These are phyloP conservation scores for Ceratobasidium sp. DNA, from an alignment of 1,284 basidiomycete species.

Conservation along the genomic window DNA sequence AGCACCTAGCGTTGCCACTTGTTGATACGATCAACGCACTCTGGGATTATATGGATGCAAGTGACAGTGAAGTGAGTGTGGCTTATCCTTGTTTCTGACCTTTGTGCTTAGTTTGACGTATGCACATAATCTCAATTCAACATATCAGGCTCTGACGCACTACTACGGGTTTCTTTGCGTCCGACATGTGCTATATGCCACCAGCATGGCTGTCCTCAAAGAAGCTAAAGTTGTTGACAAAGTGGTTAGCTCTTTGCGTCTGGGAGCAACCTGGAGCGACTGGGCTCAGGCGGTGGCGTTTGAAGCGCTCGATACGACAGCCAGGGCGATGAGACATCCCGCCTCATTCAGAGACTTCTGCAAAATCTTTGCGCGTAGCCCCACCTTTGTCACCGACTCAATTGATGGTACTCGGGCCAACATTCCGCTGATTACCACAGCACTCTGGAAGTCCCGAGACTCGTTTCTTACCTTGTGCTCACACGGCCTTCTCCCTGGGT, in stretches of 20 bases:
- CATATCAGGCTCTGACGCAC: neutral
- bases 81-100: too few species aligned
- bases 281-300: neutral
- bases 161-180: constrained; percentile 5
- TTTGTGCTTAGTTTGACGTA: too few species aligned
- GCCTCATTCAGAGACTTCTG: neutral
- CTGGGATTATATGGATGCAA: neutral
- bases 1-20: neutral
- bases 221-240: neutral
- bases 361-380: neutral
- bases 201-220: neutral
- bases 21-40: neutral
- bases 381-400: too few species aligned
- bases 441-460: neutral
- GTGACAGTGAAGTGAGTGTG: neutral
- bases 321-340: too few species aligned
- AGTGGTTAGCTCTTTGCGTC: neutral
- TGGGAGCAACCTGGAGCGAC: neutral
- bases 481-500: neutral
- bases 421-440: too few species aligned
- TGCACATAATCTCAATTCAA: neutral
- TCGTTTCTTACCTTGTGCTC: neutral
- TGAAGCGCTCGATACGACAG: neutral
- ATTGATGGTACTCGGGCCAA: neutral
- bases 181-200: neutral